Evolutionary conservation across 2,329 filamentous ascomycete species (phyloP).

Genomic region (Aspergillus sp.): DNA sequence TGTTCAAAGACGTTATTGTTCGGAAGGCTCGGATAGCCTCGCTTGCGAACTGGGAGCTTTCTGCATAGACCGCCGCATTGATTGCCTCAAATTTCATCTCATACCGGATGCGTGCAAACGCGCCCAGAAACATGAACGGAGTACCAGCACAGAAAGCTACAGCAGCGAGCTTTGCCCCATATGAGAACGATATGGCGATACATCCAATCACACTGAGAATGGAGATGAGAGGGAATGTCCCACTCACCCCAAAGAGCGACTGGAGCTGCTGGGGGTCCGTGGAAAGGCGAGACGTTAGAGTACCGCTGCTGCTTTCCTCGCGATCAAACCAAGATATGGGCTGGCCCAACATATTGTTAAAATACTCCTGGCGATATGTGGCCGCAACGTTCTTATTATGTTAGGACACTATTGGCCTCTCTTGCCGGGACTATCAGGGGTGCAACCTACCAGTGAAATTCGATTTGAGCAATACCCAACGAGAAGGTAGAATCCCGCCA

Average conservation of each 20-base stretch:
- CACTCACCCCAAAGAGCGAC: constrained; percentile 49
- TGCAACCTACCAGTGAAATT: constrained; percentile 45
- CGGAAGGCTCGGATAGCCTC: constrained; percentile 72
- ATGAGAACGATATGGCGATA: constrained; percentile 65
- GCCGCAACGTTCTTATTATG: constrained; percentile 1
- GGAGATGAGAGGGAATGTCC: constrained; percentile 56
- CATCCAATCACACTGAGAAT: constrained; percentile 65
- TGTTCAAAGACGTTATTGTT: constrained; percentile 67
- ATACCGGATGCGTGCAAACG: constrained; percentile 57
- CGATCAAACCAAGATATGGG: constrained; percentile 2
- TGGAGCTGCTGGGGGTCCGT: constrained; percentile 48
- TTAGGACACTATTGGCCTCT: constrained; percentile 2
- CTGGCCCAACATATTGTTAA: constrained; percentile 1
- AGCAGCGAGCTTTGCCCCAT: constrained; percentile 73
- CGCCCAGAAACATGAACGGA: constrained; percentile 50
- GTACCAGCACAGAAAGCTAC: constrained; percentile 62
- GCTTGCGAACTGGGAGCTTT: constrained; percentile 71
- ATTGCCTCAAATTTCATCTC: constrained; percentile 67
- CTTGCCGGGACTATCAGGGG: constrained; percentile 21
- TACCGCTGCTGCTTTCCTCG: constrained; percentile 2
- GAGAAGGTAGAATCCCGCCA: constrained; percentile 20
- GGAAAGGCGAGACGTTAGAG: neutral
- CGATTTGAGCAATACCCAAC: constrained; percentile 43
- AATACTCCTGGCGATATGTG: constrained; percentile 5
- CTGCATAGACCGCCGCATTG: constrained; percentile 66